phyloP scores from a whole-genome alignment of 768 basidiomycete genomes.

The Calocybe gangraenosa region DNA sequence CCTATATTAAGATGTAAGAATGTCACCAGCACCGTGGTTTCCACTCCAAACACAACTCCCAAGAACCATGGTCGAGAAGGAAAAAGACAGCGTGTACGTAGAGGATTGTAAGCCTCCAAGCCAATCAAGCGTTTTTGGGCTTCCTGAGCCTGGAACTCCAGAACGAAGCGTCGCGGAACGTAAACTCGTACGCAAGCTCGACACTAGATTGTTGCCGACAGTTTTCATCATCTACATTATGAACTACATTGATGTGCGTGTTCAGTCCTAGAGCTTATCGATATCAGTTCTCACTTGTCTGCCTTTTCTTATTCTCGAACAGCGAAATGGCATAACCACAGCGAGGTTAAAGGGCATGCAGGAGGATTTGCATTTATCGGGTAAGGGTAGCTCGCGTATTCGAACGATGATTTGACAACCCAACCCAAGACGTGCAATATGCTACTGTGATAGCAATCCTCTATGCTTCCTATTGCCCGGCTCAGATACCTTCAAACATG shows the following conservation, averaged over 20 bases:
- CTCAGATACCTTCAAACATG: conserved; percentile 68
- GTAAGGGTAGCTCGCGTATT: conserved; percentile 18
- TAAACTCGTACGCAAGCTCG: conserved; percentile 50
- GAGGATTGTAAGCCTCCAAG: conserved; percentile 10
- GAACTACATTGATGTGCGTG: conserved; percentile 63
- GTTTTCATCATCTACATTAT: conserved; percentile 58
- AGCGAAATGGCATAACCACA: conserved; percentile 47
- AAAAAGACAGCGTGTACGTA: conserved; percentile 14
- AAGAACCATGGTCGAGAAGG: conserved; percentile 8
- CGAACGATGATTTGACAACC: conserved; percentile 1
- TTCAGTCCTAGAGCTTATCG: neutral
- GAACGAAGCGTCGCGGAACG: too few relatives aligned
- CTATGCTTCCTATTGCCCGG: conserved; percentile 57
- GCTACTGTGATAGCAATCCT: conserved; percentile 47
- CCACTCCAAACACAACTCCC: too few relatives aligned
- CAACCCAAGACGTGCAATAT: conserved; percentile 47
- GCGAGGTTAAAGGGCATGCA: conserved; percentile 49
- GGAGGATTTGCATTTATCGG: conserved; percentile 41
- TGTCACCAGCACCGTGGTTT: too few relatives aligned
- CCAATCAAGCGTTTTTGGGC: neutral
- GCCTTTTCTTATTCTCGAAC: neutral
- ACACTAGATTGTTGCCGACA: conserved; percentile 50
- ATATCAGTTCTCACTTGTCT: too few relatives aligned
- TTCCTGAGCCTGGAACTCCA: conserved; percentile 14
- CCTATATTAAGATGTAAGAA: too few relatives aligned